Evolutionary conservation across 2,329 filamentous ascomycete genomes (phyloP), one percentile per base, ranked within the genome.

Genomic region (Fonsecaea monophora): DNA sequence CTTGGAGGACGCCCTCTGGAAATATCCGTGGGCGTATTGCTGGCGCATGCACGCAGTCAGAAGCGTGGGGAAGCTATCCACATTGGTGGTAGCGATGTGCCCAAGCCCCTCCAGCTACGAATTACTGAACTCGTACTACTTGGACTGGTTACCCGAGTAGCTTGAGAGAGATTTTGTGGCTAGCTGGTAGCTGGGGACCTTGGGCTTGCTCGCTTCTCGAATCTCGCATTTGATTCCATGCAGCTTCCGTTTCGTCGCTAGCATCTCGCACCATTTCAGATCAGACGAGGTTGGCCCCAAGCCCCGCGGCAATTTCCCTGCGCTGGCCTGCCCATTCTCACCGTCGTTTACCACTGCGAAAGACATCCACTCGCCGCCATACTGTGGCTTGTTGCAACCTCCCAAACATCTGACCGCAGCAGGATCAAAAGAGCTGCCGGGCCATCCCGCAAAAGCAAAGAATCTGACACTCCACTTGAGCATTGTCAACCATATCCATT

Each of bases 241-340:
- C 40, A 56, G 37, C n/a, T 62, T 21, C 60, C 53, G 50, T 62
- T 62, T 56, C 50, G 53, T 48, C n/a, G 37, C 60, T 62, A 62
- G 60, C 60, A 25, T 50, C 12, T n/a, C 40, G 59, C 8, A 21
- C 34, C 37, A 37, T 53, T 60, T 60, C 4, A 12, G 53, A 38
- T 55, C 53, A 37, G 53, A 55, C 53, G 25, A 55, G 53, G 18
- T 7, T 34, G 48, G 30, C 34, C 25, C 30, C 25, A 34, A 55
- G 53, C 53, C 53, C 34, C 30, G 34, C 34, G 53, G 34, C 34
- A 55, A 55, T 55, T 35, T 55, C 25, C 53, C 53, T 55, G n/a
- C 4, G 25, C 25, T 25, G 25, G 25, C 25, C 25, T 25, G 25
- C 25, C 18, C 8, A 42, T 42, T 42, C 15, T 21, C 18, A 50